Evolutionary conservation across 2,329 filamentous ascomycete species (phyloP).

Genomic region (Fusarium mexicanum): DNA sequence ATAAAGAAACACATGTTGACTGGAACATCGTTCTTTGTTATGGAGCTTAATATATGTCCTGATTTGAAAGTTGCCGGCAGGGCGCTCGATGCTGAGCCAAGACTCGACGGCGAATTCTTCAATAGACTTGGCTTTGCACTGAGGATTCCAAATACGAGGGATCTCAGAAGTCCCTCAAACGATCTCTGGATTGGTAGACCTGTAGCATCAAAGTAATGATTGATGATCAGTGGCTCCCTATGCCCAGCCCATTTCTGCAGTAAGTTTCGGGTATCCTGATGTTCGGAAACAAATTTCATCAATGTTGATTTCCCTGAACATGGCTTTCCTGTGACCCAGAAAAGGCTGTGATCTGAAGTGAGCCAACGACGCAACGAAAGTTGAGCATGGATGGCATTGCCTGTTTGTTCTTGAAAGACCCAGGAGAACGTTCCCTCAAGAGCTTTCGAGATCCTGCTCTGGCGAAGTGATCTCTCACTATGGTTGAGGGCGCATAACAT

Average conservation of each 20-base stretch:
- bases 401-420: neutral
- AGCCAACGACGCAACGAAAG: neutral
- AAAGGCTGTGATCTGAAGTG: neutral
- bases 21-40: neutral
- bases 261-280: neutral
- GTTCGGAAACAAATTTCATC: conserved; percentile 13
- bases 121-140: neutral
- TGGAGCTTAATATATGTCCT: neutral
- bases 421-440: neutral
- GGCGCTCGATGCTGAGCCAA: neutral
- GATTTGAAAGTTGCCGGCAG: neutral
- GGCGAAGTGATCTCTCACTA: neutral
- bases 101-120: neutral
- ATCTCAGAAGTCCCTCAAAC: conserved; percentile 1
- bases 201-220: conserved; percentile 2
- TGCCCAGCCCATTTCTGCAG: neutral
- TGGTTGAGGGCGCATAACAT: neutral
- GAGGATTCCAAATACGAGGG: conserved; percentile 22
- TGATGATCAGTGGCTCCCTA: neutral
- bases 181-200: conserved; percentile 5
- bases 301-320: conserved; percentile 15
- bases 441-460: neutral
- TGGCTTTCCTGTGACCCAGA: conserved; percentile 13
- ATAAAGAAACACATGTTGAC: conserved; percentile 29
- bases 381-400: neutral